Conservation (phyloP, 495 filamentous ascomycete genomes). For the Neurospora sublineolata region DNA sequence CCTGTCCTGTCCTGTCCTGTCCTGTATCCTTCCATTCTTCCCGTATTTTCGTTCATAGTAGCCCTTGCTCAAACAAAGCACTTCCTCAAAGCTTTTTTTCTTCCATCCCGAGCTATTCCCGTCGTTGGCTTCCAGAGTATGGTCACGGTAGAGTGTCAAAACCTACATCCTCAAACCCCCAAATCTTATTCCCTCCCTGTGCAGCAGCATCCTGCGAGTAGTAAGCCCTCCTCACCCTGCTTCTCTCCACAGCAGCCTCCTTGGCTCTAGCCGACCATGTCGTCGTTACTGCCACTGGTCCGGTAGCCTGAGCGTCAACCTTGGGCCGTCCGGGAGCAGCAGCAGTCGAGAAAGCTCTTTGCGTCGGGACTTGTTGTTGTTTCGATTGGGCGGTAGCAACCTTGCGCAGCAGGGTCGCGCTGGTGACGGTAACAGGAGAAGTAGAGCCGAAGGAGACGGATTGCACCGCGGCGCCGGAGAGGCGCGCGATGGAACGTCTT, state of each 20-base stretch:
- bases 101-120: neutral
- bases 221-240: neutral
- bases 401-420: neutral
- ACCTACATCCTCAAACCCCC: conserved; percentile 34
- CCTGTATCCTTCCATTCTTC: neutral
- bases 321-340: neutral
- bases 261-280: neutral
- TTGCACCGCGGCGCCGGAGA: neutral
- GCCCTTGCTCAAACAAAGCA: no score
- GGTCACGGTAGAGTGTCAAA: neutral
- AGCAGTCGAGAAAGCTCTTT: neutral
- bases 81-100: no score
- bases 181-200: conserved; percentile 28
- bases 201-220: neutral
- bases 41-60: neutral
- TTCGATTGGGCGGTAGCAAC: neutral
- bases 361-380: neutral
- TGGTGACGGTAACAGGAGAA: neutral
- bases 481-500: conserved; percentile 1
- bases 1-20: neutral
- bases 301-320: neutral
- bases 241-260: neutral
- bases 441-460: neutral
- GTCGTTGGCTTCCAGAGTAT: no score
- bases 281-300: neutral